Base-by-base conservation (phyloP, 345 rosid species). In the Euphorbia peplus region DNA sequence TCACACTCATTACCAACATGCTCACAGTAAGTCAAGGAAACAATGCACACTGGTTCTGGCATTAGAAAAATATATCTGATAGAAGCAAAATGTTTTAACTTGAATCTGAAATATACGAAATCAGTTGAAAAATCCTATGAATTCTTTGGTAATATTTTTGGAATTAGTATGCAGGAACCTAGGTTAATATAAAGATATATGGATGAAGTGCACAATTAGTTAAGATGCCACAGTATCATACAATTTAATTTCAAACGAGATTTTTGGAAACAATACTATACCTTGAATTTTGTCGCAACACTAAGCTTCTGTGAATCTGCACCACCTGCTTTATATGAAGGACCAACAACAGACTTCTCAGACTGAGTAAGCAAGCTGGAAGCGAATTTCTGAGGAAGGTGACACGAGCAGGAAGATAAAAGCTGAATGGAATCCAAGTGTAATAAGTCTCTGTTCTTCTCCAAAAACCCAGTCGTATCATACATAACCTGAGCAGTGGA, bases 281-380 rank as follows among this genome's bases (percentile, higher is more conserved):
- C 99, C 99, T 95, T 95, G 77, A 95, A 95, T 73, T 95, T 95
- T 24, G 93, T 88, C 11, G 92, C 86, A 59, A 95, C 98, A 66
- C 99, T 95, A 63, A 88, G 85, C 82, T 91, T 87, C 73, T 91
- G 99, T 59, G 93, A 91, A 76, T 91, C 97, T 73, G 99, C 99
- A 64, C 98, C 98, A 69, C 96, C 99, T 56, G 96, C 86, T 86
- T 88, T 95, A 76, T 89, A 78, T 73, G 86, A 69, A 75, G 96
- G 97, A 64, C 98, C 97, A 19, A 73, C 86, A 0, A 81, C 90
- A 69, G 86, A 85, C 83, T 88, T 95, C 74, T 83, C 90, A 12
- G 95, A 84, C 61, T 90, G 99, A 66, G 78, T 62, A 70, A 90
- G 87, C 97, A 95, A 85, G 72, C 74, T 90, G 48, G 99, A 80